phyloP scores from a whole-genome alignment of 2,329 filamentous ascomycete genomes.

The Colletotrichum musae region DNA sequence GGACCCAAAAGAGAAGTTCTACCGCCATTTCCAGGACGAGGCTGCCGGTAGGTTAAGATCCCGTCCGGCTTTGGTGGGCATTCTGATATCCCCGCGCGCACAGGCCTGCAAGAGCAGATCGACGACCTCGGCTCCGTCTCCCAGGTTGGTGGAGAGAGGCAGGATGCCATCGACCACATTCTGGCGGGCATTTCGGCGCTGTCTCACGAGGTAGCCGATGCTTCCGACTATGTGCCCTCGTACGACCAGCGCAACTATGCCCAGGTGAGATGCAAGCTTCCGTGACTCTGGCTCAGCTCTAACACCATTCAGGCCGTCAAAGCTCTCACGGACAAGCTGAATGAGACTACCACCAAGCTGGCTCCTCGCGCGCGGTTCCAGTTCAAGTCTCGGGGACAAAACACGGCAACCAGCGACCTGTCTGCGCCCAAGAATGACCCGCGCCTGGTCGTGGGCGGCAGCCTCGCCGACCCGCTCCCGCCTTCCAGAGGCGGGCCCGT shows the following conservation, averaged over 20 bases:
- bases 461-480: constrained; percentile 41
- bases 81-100: constrained; percentile 10
- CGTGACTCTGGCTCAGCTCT: not conserved
- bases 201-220: constrained; percentile 88
- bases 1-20: constrained; percentile 83
- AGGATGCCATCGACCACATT: constrained; percentile 85
- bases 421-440: constrained; percentile 60
- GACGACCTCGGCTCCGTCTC: constrained; percentile 61
- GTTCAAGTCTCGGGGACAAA: constrained; percentile 69
- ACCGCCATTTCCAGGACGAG: constrained; percentile 85
- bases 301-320: constrained; percentile 76
- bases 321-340: constrained; percentile 82
- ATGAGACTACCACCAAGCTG: constrained; percentile 76
- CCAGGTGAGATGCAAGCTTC: constrained; percentile 66
- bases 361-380: constrained; percentile 86
- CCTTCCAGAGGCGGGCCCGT: constrained; percentile 35
- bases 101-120: constrained; percentile 73
- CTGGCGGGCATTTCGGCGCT: constrained; percentile 84
- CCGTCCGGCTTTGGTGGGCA: not conserved
- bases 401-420: constrained; percentile 47
- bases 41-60: constrained; percentile 70
- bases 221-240: constrained; percentile 83
- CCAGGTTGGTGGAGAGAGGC: constrained; percentile 78
- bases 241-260: constrained; percentile 92
- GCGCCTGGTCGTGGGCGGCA: constrained; percentile 50